Conservation (phyloP, 164 flowering plant species). For the Saururus chinensis region DNA sequence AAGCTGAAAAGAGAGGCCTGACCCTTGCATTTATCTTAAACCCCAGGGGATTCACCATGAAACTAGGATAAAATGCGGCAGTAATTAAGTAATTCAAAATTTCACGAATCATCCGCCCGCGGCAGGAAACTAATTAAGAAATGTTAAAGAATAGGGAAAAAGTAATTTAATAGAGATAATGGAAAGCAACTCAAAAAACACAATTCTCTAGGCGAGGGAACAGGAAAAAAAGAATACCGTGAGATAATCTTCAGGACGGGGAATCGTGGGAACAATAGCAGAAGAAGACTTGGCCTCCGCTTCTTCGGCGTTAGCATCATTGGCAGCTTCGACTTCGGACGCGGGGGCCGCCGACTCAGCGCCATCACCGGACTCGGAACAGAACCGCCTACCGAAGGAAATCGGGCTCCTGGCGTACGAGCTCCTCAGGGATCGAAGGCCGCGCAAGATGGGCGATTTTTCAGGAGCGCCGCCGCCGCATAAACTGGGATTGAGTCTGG, state of each 20-base stretch:
- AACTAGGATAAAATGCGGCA: no score
- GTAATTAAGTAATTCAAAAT: no score
- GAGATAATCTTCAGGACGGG: slow-evolving; percentile 72
- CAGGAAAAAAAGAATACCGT: slow-evolving; percentile 27
- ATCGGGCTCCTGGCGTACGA: slow-evolving; percentile 19
- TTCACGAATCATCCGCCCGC: no score
- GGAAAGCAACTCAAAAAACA: background rate
- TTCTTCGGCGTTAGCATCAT: slow-evolving; percentile 25
- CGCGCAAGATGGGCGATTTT: background rate
- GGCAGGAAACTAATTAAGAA: no score
- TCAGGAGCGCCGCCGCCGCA: background rate
- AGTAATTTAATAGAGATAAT: no score
- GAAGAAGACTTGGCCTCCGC: slow-evolving; percentile 41
- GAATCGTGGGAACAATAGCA: slow-evolving; percentile 62
- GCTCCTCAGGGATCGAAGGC: slow-evolving; percentile 18
- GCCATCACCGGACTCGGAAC: slow-evolving; percentile 58
- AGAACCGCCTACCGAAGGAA: slow-evolving; percentile 31
- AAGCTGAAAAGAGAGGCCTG: no score
- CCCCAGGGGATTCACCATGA: no score
- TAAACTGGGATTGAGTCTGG: no score
- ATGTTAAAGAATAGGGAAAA: no score
- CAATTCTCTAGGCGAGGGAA: background rate
- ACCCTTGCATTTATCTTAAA: no score
- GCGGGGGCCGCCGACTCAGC: slow-evolving; percentile 16
- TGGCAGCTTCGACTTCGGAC: slow-evolving; percentile 16